Evolutionary conservation across 2,329 filamentous ascomycete species (phyloP).

Genomic region (Fusarium robinianum): DNA sequence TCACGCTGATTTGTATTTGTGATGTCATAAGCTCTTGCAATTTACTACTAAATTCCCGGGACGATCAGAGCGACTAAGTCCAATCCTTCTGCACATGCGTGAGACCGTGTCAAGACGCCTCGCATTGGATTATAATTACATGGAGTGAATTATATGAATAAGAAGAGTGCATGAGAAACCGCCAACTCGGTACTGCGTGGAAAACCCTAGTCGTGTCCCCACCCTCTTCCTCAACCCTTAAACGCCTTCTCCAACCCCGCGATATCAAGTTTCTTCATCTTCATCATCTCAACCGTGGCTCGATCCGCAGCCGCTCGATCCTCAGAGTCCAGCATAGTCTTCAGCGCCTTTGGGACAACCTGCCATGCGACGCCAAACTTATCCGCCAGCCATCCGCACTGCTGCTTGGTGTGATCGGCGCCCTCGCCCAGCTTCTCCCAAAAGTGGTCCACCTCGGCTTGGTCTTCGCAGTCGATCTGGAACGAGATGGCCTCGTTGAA

Average conservation of each 20-base stretch:
- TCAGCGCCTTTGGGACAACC: conserved; percentile 46
- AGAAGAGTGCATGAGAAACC: too few species aligned
- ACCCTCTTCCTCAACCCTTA: conserved; percentile 17
- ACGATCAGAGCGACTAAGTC: too few species aligned
- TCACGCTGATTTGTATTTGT: too few species aligned
- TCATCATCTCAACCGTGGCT: conserved; percentile 45
- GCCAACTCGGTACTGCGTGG: not conserved
- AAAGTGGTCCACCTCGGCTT: conserved; percentile 53
- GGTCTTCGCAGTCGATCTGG: conserved; percentile 50
- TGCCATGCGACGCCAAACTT: conserved; percentile 54
- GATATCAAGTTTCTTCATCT: conserved; percentile 51
- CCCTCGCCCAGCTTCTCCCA: conserved; percentile 50
- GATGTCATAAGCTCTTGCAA: too few species aligned
- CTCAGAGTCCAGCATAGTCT: conserved; percentile 41
- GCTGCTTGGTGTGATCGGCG: conserved; percentile 42
- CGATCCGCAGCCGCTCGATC: conserved; percentile 42
- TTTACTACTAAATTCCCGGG: too few species aligned
- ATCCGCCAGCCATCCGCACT: conserved; percentile 53
- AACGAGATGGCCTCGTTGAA: conserved; percentile 50
- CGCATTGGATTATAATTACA: too few species aligned
- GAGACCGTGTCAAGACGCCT: too few species aligned
- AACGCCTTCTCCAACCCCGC: conserved; percentile 43
- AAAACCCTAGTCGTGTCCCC: too few species aligned
- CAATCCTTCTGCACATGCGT: too few species aligned
- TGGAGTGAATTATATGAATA: too few species aligned